Conservation (phyloP, 2,329 filamentous ascomycete genomes). For the Alternaria incomplexa region DNA sequence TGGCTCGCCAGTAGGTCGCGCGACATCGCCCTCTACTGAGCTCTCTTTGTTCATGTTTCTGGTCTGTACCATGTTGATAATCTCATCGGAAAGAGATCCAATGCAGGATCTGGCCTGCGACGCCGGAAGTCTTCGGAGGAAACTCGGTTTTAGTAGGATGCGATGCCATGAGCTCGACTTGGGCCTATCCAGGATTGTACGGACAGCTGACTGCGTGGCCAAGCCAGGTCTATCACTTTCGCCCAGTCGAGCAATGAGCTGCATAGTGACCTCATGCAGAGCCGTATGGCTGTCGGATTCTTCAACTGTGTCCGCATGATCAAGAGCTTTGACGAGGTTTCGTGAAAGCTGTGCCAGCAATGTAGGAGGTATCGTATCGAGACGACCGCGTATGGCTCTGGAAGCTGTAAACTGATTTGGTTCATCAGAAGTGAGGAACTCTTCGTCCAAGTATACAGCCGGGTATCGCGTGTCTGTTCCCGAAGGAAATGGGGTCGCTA, state of each 20-base stretch:
- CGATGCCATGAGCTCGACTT: slow-evolving; percentile 54
- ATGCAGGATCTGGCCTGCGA: slow-evolving; percentile 38
- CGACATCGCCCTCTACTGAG: not conserved
- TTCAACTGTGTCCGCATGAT: not conserved
- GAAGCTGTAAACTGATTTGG: slow-evolving; percentile 9
- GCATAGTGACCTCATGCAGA: slow-evolving; percentile 31
- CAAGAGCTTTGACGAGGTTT: slow-evolving; percentile 17
- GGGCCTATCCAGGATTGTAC: slow-evolving; percentile 39
- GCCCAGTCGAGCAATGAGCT: slow-evolving; percentile 27
- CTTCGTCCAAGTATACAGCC: slow-evolving; percentile 40
- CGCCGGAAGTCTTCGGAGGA: slow-evolving; percentile 44
- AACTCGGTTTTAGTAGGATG: slow-evolving; percentile 35
- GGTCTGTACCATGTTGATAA: slow-evolving; percentile 36
- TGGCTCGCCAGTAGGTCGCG: not conserved
- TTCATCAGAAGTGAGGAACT: slow-evolving; percentile 31
- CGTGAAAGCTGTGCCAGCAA: slow-evolving; percentile 24
- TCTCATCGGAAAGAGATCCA: slow-evolving; percentile 32
- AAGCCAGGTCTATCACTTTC: slow-evolving; percentile 42
- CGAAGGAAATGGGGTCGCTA: slow-evolving; percentile 35
- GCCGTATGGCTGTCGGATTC: slow-evolving; percentile 10
- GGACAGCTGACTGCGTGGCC: slow-evolving; percentile 35
- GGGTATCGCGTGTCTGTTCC: slow-evolving; percentile 37
- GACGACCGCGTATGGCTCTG: slow-evolving; percentile 4
- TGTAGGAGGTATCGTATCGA: slow-evolving; percentile 24
- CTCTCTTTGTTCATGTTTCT: slow-evolving; percentile 1